phyloP scores from a whole-genome alignment of 202 grass and related monocot species.

The Bolboschoenoplectus hybrid region DNA sequence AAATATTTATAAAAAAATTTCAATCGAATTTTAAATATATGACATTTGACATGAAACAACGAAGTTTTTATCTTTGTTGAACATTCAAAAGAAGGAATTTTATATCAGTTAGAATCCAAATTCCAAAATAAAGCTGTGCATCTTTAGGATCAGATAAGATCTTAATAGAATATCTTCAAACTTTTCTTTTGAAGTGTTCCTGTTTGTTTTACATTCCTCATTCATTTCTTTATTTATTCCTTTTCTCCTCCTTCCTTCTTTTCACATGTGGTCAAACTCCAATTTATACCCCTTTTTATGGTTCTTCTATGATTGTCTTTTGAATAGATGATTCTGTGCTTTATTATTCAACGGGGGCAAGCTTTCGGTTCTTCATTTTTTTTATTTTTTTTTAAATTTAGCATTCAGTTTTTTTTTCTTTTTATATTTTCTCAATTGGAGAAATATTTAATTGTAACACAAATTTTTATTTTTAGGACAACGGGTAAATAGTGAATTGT shows the following conservation, averaged over 20 bases:
- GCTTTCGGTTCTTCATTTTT: background rate
- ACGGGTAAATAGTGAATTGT: too few species aligned
- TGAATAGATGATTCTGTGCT: background rate
- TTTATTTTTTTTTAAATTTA: background rate
- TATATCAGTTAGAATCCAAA: constrained; percentile 24
- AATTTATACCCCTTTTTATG: background rate
- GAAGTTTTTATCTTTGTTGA: constrained; percentile 7
- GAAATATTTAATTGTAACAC: too few species aligned
- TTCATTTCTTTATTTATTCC: constrained; percentile 26
- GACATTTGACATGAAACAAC: background rate
- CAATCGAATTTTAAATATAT: background rate
- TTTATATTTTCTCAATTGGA: too few species aligned
- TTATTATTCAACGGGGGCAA: background rate
- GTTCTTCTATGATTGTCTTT: background rate
- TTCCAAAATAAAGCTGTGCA: constrained; percentile 13
- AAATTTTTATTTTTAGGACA: too few species aligned
- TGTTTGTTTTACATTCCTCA: background rate
- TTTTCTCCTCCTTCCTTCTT: constrained; percentile 1
- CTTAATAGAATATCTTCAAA: constrained; percentile 34
- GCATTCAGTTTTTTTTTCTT: too few species aligned
- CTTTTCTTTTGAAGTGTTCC: background rate
- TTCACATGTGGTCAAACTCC: background rate
- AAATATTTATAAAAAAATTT: too few species aligned
- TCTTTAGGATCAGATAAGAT: constrained; percentile 36
- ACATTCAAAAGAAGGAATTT: constrained; percentile 21